A percentile compares a stretch with the other conserved stretches of the same genome.
phyloP scores from a whole-genome alignment of 2,329 filamentous ascomycete genomes.

The Zasmidium angulare region DNA sequence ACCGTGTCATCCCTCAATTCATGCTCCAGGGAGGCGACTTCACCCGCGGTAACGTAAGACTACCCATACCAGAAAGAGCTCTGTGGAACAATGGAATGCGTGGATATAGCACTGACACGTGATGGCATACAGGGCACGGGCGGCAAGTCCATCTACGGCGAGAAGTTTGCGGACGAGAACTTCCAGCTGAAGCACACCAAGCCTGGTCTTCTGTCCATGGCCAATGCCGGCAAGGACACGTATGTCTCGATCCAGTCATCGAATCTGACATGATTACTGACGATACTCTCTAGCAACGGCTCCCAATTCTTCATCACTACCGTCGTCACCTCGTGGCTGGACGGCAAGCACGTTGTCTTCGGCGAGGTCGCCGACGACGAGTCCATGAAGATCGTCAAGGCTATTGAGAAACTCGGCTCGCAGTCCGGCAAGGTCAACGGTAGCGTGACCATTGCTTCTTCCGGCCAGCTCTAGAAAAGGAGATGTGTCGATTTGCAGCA shows the following conservation, averaged over 20 bases:
- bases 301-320: conserved; percentile 93
- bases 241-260: not conserved
- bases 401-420: conserved; percentile 66
- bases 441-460: conserved; percentile 65
- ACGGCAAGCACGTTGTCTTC: conserved; percentile 83
- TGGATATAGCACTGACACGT: not conserved
- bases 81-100: not conserved
- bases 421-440: conserved; percentile 65
- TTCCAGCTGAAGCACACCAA: conserved; percentile 92
- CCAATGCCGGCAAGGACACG: conserved; percentile 78
- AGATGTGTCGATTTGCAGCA: too few species aligned
- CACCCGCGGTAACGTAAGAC: conserved; percentile 64
- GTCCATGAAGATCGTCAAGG: conserved; percentile 69
- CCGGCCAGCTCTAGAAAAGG: not conserved
- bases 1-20: conserved; percentile 86
- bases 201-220: conserved; percentile 76
- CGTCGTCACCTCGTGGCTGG: conserved; percentile 76
- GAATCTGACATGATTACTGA: not conserved
- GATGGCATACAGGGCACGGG: conserved; percentile 58
- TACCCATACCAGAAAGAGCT: not conserved
- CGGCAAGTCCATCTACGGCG: conserved; percentile 85
- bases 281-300: conserved; percentile 57
- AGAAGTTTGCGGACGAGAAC: conserved; percentile 86
- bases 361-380: conserved; percentile 76
- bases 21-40: conserved; percentile 94